Conservation (phyloP, 345 rosid species). For the Populus simonii region DNA sequence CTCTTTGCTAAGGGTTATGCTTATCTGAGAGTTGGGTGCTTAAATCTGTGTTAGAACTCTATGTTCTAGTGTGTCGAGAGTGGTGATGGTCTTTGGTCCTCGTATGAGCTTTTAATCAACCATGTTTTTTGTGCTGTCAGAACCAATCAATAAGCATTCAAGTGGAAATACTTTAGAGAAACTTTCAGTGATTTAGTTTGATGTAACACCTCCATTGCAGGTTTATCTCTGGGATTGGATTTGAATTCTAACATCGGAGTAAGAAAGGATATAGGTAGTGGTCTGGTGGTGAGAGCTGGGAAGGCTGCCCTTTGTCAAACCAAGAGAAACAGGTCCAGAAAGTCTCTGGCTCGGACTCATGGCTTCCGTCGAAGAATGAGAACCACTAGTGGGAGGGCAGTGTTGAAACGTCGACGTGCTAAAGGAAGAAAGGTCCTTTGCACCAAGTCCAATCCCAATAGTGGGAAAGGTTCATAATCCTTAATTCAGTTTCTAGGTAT, state of each 20-base stretch:
- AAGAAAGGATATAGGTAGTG: conserved; percentile 38
- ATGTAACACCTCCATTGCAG: conserved; percentile 35
- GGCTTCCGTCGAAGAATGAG: conserved; percentile 88
- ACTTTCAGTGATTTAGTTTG: conserved; percentile 1
- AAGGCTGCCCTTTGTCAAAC: conserved; percentile 81
- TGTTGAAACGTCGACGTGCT: conserved; percentile 82
- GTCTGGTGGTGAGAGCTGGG: conserved; percentile 88
- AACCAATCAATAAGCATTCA: not conserved
- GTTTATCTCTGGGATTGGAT: conserved; percentile 59
- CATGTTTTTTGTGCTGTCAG: not conserved
- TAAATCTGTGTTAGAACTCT: not conserved
- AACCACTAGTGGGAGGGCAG: conserved; percentile 83
- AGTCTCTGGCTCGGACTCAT: conserved; percentile 90
- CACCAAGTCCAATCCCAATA: conserved; percentile 77
- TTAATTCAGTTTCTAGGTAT: not conserved
- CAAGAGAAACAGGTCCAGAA: conserved; percentile 85
- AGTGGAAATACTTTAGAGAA: not conserved
- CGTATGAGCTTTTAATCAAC: not conserved
- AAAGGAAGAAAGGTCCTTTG: conserved; percentile 90
- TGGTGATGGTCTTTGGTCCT: not conserved
- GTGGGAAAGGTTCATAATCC: conserved; percentile 54
- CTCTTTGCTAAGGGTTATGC: not conserved
- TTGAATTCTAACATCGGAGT: conserved; percentile 36
- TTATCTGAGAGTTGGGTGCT: not conserved
- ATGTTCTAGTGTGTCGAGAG: not conserved